phyloP scores from a whole-genome alignment of 495 filamentous ascomycete species.

The Aspergillus asperescens region DNA sequence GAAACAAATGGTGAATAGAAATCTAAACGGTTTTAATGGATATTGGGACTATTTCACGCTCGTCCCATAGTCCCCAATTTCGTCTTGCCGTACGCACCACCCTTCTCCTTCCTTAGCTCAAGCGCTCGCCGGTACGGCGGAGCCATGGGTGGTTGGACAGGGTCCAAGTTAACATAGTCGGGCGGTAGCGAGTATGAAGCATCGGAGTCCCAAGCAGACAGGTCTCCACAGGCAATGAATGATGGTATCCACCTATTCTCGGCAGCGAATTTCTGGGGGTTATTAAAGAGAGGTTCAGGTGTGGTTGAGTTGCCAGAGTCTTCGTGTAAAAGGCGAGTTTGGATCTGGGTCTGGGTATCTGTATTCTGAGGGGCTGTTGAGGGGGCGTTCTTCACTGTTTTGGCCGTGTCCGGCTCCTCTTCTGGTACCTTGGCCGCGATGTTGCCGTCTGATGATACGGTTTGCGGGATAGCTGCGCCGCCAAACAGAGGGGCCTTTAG shows the following conservation, averaged over 20 bases:
- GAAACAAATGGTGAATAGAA: no score
- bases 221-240: slow-evolving; percentile 92
- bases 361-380: not conserved
- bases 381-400: not conserved
- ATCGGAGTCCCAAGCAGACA: slow-evolving; percentile 92
- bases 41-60: slow-evolving; percentile 23
- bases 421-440: slow-evolving; percentile 54
- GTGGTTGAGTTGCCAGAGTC: slow-evolving; percentile 18
- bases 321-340: slow-evolving; percentile 26
- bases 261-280: slow-evolving; percentile 29
- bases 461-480: slow-evolving; percentile 31
- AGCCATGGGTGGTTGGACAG: slow-evolving; percentile 92
- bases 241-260: slow-evolving; percentile 77
- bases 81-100: slow-evolving; percentile 80
- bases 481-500: slow-evolving; percentile 45
- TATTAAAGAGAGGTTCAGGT: slow-evolving; percentile 22
- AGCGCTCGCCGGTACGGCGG: slow-evolving; percentile 90
- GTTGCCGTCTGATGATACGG: slow-evolving; percentile 53
- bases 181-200: slow-evolving; percentile 83
- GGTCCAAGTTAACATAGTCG: slow-evolving; percentile 74
- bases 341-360: slow-evolving; percentile 6
- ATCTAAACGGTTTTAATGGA: no score
- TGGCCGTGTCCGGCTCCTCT: slow-evolving; percentile 37
- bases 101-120: slow-evolving; percentile 70
- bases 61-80: slow-evolving; percentile 35